Evolutionary conservation across 768 basidiomycete species (phyloP), one percentile per base, ranked within the genome.

Genomic region (Mycena belliarum): DNA sequence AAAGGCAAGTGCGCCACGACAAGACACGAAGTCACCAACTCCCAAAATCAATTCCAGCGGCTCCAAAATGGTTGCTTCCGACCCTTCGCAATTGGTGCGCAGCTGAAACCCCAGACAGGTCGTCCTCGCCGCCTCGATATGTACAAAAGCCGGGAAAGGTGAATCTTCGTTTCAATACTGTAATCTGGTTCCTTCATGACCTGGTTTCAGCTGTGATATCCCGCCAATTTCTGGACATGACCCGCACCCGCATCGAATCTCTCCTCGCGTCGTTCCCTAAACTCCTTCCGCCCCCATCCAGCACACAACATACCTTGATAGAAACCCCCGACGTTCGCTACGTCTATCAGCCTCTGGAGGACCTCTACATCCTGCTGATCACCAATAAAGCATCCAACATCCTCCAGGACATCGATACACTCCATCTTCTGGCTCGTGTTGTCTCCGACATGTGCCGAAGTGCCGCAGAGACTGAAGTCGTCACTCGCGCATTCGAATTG

Each of bases 371-470:
- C 59, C 82, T 98, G 64, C 82, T 98, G 63, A 95, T 98, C 75
- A 98, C 96, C 52, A 98, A 98, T 77, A 98, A 97, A 73, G 92
- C 93, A 9, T 94, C 92, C n/a, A 99, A 99, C 69, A 98, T 98
- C 67, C 78, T 99, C 37, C 97, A 97, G 77, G 97, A 98, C 72
- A 96, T 98, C 63, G 91, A 97, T 57, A 99, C 96, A 0, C 81
- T 99, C 0, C 93, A 95, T 65, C 88, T 99, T 35, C 89, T 97
- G 66, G 89, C 95, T 1, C 88, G 96, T 32, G 89, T 97, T 45
- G 94, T 97, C 15, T 94, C 94, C 2, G 94, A 96, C 72, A 74
- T 95, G 73, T 95, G 93, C 71, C 81, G 92, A 64, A 87, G 80
- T 55, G 89, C 88, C 6, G 91, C 93, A 56, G 94, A 96, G 73